These are phyloP conservation scores for Diversispora epigaea DNA, from an alignment of 192 early-diverging fungal species.

Conservation along the genomic window DNA sequence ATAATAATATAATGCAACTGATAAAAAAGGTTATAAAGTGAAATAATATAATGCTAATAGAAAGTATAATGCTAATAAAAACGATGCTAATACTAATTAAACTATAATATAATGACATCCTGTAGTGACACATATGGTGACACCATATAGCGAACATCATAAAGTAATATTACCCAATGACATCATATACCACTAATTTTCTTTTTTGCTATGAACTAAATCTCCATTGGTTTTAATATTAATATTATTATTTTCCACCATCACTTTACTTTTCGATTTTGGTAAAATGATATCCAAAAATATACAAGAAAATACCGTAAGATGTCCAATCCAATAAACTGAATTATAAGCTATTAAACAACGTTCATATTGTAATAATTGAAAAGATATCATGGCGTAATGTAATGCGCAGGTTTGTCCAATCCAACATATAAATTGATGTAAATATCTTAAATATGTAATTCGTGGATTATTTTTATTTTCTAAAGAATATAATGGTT, in stretches of 20 bases:
- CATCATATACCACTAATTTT: no score
- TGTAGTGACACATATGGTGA: no score
- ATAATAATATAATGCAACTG: no score
- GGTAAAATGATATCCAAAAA: constrained; percentile 27
- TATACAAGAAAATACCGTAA: constrained; percentile 10
- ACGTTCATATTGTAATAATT: constrained; percentile 44
- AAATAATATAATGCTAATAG: no score
- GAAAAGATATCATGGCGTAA: constrained; percentile 54
- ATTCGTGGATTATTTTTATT: background rate
- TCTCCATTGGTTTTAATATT: no score
- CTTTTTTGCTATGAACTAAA: no score
- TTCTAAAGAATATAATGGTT: constrained; percentile 38
- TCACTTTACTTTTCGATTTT: background rate
- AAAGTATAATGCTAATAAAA: no score
- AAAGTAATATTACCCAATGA: no score
- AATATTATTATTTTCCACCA: background rate
- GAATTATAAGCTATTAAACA: constrained; percentile 28
- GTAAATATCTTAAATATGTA: constrained; percentile 23
- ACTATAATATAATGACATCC: no score
- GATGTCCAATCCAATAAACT: constrained; percentile 23
- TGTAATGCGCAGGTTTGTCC: constrained; percentile 45
- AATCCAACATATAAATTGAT: constrained; percentile 44
- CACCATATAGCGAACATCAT: no score
- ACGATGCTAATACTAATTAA: no score
- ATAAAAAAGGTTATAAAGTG: no score